Percentiles rank a stretch among this genome's conserved stretches.
Conservation (phyloP, 192 early-diverging fungal species). For the Blastocladiella britannica region DNA sequence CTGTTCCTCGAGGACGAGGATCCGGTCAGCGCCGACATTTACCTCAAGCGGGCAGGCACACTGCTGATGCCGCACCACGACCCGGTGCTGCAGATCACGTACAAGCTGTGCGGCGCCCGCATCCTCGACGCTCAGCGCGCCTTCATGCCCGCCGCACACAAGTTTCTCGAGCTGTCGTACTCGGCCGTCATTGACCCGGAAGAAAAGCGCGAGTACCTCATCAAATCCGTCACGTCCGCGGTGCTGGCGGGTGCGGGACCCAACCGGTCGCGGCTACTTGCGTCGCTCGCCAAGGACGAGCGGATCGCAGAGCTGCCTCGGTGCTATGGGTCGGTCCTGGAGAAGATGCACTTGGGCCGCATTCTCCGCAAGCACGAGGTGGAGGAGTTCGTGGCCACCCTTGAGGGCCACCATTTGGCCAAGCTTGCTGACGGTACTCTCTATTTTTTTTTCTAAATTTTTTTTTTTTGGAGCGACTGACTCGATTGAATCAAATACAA, state of each 20-base stretch:
- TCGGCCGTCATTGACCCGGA: constrained; percentile 32
- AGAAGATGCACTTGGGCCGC: constrained; percentile 87
- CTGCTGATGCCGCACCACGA: constrained; percentile 34
- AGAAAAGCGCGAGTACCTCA: constrained; percentile 32
- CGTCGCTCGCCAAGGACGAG: constrained; percentile 80
- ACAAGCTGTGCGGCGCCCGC: constrained; percentile 61
- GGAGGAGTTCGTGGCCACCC: constrained; percentile 45
- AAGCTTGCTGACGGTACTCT: constrained; percentile 29
- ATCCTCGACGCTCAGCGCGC: constrained; percentile 63
- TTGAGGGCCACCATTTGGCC: constrained; percentile 62
- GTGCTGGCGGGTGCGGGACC: constrained; percentile 81
- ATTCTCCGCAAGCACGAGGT: constrained; percentile 60
- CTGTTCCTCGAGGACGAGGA: constrained; percentile 72
- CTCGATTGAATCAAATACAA: no score
- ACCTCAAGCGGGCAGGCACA: constrained; percentile 61
- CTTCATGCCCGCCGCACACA: constrained; percentile 64
- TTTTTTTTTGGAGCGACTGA: neutral
- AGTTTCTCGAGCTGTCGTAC: constrained; percentile 72
- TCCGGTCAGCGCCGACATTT: constrained; percentile 52
- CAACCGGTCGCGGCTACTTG: constrained; percentile 61
- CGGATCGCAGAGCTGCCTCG: constrained; percentile 53
- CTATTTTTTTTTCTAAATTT: neutral
- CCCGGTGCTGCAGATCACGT: constrained; percentile 31
- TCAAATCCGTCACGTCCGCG: constrained; percentile 72
- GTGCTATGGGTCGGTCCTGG: constrained; percentile 42